These are phyloP conservation scores for Andrographis paniculata DNA, from an alignment of 305 asterid genomes.

Conservation along the genomic window DNA sequence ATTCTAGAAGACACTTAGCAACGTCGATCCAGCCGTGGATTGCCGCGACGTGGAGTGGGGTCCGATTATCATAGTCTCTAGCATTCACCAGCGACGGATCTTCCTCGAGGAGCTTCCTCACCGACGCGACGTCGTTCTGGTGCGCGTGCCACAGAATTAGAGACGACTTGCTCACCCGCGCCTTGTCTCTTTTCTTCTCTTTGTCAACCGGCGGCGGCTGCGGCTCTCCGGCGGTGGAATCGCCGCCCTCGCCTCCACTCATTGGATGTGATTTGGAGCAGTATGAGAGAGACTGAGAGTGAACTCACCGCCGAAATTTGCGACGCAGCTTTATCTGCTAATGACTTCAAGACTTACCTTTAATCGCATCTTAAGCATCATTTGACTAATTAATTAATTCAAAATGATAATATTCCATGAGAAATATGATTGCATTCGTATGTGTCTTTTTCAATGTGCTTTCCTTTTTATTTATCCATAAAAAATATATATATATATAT, in stretches of 20 bases:
- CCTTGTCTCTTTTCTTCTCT: constrained; percentile 79
- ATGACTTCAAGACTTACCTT: too few species aligned
- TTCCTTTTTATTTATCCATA: too few species aligned
- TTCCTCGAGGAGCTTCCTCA: constrained; percentile 87
- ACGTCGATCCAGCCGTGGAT: constrained; percentile 94
- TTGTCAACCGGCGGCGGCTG: constrained; percentile 17
- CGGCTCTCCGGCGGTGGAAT: constrained; percentile 34
- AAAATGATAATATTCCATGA: too few species aligned
- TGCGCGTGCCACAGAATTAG: constrained; percentile 93
- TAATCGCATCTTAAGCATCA: too few species aligned
- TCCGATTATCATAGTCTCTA: constrained; percentile 79
- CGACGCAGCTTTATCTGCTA: too few species aligned
- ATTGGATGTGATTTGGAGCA: constrained; percentile 21
- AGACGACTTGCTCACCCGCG: constrained; percentile 81
- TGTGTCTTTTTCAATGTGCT: too few species aligned
- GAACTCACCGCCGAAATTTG: constrained; percentile 19
- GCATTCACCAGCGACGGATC: constrained; percentile 72
- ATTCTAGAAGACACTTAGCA: constrained; percentile 73
- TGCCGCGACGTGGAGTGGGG: constrained; percentile 94
- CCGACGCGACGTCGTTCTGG: constrained; percentile 73
- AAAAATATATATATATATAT: too few species aligned
- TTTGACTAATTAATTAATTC: too few species aligned
- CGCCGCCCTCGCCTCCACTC: constrained; percentile 81
- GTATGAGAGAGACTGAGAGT: constrained; percentile 5
- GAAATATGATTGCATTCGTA: too few species aligned